These are phyloP conservation scores for Aquilaria sinensis DNA, from an alignment of 345 rosid species.

Conservation along the genomic window DNA sequence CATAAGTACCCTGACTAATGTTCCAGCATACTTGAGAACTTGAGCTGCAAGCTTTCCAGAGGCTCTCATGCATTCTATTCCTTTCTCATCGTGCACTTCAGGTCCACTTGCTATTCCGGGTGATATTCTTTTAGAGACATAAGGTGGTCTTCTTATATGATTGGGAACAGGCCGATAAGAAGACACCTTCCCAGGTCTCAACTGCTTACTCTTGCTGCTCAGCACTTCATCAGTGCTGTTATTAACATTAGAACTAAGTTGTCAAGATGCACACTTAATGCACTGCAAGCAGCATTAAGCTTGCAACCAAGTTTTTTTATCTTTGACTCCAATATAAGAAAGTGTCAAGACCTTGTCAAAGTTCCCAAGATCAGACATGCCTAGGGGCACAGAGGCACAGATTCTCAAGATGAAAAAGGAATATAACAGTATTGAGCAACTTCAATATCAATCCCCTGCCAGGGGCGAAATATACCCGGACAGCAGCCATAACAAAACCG, in stretches of 20 bases:
- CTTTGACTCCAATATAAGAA: too few species aligned
- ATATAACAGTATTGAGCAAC: too few species aligned
- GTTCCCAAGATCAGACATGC: too few species aligned
- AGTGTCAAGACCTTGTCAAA: too few species aligned
- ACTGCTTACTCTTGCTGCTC: conserved; percentile 39
- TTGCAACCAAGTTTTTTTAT: too few species aligned
- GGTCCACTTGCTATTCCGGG: conserved; percentile 75
- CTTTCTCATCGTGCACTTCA: conserved; percentile 71
- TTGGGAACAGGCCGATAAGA: conserved; percentile 69
- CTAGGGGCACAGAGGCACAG: too few species aligned
- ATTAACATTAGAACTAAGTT: conserved; percentile 16
- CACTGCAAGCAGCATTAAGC: too few species aligned
- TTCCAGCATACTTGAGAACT: conserved; percentile 78
- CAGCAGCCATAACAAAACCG: too few species aligned
- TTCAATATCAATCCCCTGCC: too few species aligned
- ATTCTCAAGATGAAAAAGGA: too few species aligned
- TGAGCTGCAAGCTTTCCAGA: conserved; percentile 87
- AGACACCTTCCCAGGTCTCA: conserved; percentile 70
- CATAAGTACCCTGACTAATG: conserved; percentile 66
- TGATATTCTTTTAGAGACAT: conserved; percentile 40
- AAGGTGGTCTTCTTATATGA: conserved; percentile 60
- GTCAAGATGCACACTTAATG: conserved; percentile 6
- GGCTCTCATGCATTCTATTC: conserved; percentile 81
- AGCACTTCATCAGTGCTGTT: conserved; percentile 46
- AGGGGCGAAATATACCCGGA: too few species aligned